Base-by-base conservation (phyloP, 2,329 filamentous ascomycete species). In the Aspergillus sp. region DNA sequence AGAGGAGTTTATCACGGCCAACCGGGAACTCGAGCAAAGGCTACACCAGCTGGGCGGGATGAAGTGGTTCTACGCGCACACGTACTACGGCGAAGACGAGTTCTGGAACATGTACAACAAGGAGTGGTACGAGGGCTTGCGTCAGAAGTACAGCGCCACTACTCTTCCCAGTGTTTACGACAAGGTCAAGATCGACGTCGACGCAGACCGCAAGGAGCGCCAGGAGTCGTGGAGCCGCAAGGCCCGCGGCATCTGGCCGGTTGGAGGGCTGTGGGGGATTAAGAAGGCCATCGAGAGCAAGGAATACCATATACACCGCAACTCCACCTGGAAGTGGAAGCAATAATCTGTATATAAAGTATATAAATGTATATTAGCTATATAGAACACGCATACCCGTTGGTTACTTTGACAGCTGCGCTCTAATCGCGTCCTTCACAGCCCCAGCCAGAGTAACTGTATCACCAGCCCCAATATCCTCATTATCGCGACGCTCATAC, bases 11-110 rank as follows among this genome's bases (percentile, higher is more conserved):
- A 79, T 93, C 2, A 70, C 75, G 40, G 84, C 85, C 64, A 96
- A 96, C 74, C 83, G 88, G 33, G 81, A 80, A 44, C 80, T 96
- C 19, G 91, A 96, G 76, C 75, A 78, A 19, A 88, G 89, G 68
- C 83, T 93, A 4, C 78, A 79, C 48, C 80, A 85, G 62, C 82
- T 95, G 1, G 86, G 87, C 47, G 91, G 91, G 2, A 85, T 89
- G 78, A 96, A 96, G 77, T 95, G 90, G 89, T 79, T 96, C 12
- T 96, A 96, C 73, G 90, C 91, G 3, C 89, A 93, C 68, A 89
- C 90, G 0, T 96, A 92, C 76, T 95, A 95, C 72, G 82, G 83
- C n/a, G 83, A 89, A 58, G 68, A 75, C 4, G 76, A 79, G 56
- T 79, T 79, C 61, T 79, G 77, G 77, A 53, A 62, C 5, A 73